Conservation (phyloP, 495 filamentous ascomycete genomes). For the Rusavskia elegans region DNA sequence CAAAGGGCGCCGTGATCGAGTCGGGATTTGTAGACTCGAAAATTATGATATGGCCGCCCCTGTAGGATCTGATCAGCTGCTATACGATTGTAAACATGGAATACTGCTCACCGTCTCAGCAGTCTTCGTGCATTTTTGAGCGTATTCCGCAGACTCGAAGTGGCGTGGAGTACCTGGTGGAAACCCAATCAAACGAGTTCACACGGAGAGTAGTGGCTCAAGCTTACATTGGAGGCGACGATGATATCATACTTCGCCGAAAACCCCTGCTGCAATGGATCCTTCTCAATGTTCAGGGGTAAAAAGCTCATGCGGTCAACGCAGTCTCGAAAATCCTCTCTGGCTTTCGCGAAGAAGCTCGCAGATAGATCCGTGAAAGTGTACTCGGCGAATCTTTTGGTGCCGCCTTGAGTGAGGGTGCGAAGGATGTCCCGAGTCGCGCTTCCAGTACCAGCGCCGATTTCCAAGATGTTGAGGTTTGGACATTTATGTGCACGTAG, state of each 20-base stretch:
- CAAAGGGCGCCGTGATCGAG: not conserved
- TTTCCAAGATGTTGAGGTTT: conserved; percentile 25
- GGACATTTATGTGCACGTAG: conserved; percentile 12
- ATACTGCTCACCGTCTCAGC: conserved; percentile 1
- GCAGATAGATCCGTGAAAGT: conserved; percentile 38
- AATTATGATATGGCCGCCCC: not conserved
- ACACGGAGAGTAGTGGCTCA: no score
- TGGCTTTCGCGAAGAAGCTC: conserved; percentile 30
- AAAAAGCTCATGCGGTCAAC: conserved; percentile 15
- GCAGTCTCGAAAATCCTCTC: conserved; percentile 24
- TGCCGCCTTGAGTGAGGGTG: not conserved
- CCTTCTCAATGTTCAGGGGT: conserved; percentile 30
- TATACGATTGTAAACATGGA: no score
- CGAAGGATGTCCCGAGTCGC: not conserved
- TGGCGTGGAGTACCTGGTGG: conserved; percentile 24
- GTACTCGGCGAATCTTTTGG: conserved; percentile 12
- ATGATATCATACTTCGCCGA: conserved; percentile 32
- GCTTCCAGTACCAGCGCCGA: conserved; percentile 36
- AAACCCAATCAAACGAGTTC: no score
- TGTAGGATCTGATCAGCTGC: no score
- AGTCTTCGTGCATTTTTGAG: conserved; percentile 7
- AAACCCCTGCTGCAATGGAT: conserved; percentile 33
- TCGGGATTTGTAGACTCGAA: not conserved
- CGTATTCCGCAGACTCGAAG: conserved; percentile 9
- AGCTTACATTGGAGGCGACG: conserved; percentile 25